Evolutionary conservation across 495 filamentous ascomycete genomes (phyloP), one percentile per base, ranked within the genome.

Genomic region (Tricharina praecox): DNA sequence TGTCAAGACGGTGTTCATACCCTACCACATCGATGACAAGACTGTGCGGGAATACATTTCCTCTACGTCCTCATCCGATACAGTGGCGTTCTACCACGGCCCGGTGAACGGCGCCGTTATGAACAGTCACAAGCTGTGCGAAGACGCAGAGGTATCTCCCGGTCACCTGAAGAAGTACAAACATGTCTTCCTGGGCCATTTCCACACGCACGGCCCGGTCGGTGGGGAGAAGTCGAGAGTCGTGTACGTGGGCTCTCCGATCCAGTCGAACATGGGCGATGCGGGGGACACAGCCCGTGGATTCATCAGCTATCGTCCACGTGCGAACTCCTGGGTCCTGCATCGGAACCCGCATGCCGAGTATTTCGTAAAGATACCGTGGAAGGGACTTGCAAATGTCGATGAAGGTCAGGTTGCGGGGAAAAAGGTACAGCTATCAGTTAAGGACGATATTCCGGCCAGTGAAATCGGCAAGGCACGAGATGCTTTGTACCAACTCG

Each of bases 241-340:
- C 20, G 8, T 46, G 10, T 46, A 46, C 21, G 43, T 46, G 1
- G 43, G 43, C n/a, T 15, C 43, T 32, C 43, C 43, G 25, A 46
- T 46, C 8, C 43, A 46, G 20, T 33, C 26, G 1, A 46, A 46
- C n/a, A 46, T 46, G 26, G 43, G 43, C 16, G 43, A 46, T 46
- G 43, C 43, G 5, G 28, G 28, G 5, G 43, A 46, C 21, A 3
- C 24, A n/a, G 28, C 33, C 11, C 25, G 24, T 8, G 43, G 43
- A 2, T 34, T 46, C 21, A 21, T 46, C 11, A 33, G 26, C 16
- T 46, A 46, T 35, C 15, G 13, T 1, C 43, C 43, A 7, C 11
- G 9, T 2, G 13, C 18, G n/a, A 21, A 46, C 25, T 11, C 8
- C 7, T 46, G 43, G 43, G 23, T 3, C 4, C 19, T 46, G 20